A percentile compares a stretch with the other conserved stretches of the same genome.
phyloP scores from a whole-genome alignment of 306 rosid genomes.

The Mimosa bimucronata region DNA sequence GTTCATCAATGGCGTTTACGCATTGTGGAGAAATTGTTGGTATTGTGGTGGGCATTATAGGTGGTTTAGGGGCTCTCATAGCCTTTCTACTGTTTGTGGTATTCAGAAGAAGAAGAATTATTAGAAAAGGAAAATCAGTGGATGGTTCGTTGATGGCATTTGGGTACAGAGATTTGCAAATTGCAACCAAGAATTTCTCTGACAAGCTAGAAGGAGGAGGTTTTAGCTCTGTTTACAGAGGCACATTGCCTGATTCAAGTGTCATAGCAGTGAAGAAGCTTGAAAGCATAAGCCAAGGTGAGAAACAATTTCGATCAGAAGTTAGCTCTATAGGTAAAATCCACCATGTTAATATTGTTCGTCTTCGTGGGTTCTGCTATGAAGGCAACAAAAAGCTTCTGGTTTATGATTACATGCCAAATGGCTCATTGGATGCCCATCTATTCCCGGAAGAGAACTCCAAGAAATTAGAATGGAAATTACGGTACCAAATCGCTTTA shows the following conservation, averaged over 20 bases:
- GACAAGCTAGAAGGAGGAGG: neutral
- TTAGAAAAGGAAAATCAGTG: neutral
- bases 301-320: neutral
- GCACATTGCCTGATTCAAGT: neutral
- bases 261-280: neutral
- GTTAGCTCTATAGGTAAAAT: neutral
- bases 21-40: neutral
- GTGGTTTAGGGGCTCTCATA: neutral
- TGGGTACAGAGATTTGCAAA: slow-evolving; percentile 2
- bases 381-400: neutral
- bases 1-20: neutral
- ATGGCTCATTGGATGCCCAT: neutral
- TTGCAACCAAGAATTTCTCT: neutral
- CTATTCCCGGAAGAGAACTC: neutral
- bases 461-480: neutral
- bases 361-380: neutral
- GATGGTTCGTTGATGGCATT: neutral
- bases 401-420: slow-evolving; percentile 5
- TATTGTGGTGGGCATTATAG: neutral
- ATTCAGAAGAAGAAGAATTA: neutral
- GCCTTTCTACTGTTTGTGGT: neutral
- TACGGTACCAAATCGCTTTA: neutral
- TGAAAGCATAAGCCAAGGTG: neutral
- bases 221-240: neutral
- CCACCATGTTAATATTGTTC: neutral